Percentiles rank a stretch among this genome's conserved stretches.
phyloP scores from a whole-genome alignment of 2,329 filamentous ascomycete species.

The Sclerotinia sclerotiorum region DNA sequence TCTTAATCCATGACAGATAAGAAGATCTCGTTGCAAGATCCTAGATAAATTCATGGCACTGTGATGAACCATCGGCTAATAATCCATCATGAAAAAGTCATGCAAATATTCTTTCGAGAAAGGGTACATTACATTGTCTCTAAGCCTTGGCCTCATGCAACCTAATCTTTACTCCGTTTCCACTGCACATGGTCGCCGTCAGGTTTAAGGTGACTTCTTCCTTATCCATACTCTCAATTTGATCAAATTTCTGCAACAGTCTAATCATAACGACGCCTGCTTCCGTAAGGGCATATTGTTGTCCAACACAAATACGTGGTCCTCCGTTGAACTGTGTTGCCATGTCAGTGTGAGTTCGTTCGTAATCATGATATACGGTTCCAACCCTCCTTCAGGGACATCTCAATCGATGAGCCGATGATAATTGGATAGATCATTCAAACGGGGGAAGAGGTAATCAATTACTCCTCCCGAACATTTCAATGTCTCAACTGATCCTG shows the following conservation, averaged over 20 bases:
- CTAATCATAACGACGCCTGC: constrained; percentile 41
- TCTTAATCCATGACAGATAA: not conserved
- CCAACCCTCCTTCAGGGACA: no score
- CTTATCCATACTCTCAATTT: constrained; percentile 37
- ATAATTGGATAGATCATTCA: not conserved
- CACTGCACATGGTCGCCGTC: constrained; percentile 37
- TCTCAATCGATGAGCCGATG: not conserved
- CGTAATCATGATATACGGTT: not conserved
- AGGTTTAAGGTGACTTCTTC: constrained; percentile 37
- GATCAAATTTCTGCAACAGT: constrained; percentile 34
- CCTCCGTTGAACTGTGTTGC: constrained; percentile 42
- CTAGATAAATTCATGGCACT: not conserved
- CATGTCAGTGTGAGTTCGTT: not conserved
- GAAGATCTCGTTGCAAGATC: not conserved
- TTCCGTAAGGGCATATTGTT: constrained; percentile 44
- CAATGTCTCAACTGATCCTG: not conserved
- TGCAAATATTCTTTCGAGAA: not conserved
- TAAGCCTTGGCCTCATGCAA: constrained; percentile 13
- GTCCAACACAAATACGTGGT: constrained; percentile 42
- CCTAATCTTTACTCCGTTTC: constrained; percentile 41
- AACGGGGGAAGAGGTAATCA: not conserved
- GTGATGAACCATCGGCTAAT: accelerated
- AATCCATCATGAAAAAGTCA: not conserved
- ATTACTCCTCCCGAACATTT: not conserved
- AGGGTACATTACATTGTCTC: not conserved